Conservation (phyloP, 1,284 basidiomycete genomes). For the Moniliophthora roreri region DNA sequence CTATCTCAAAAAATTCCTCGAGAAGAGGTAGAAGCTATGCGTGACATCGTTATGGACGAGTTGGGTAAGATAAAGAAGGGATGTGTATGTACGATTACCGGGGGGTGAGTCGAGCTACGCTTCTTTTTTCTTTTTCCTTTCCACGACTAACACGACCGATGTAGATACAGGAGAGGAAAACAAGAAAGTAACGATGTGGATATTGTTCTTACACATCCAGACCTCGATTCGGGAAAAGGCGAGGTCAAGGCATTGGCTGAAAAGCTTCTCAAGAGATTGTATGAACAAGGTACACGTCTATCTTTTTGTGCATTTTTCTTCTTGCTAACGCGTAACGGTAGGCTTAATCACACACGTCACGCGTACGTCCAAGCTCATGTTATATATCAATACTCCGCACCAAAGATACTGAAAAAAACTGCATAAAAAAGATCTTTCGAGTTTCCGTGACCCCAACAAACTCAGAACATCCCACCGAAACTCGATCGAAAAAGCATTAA, state of each 20-base stretch:
- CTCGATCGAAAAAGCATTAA: constrained; percentile 69
- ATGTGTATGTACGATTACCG: constrained; percentile 65
- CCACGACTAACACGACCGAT: not conserved
- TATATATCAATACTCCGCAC: too few relatives aligned
- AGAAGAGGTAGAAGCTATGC: constrained; percentile 68
- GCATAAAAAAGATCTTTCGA: constrained; percentile 47
- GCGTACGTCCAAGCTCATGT: too few relatives aligned
- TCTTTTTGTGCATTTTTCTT: not conserved
- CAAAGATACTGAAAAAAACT: constrained; percentile 2
- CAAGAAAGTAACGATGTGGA: constrained; percentile 73
- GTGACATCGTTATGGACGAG: constrained; percentile 53
- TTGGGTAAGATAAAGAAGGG: constrained; percentile 56
- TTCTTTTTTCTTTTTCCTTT: not conserved
- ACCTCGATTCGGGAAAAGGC: constrained; percentile 37
- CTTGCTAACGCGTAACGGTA: constrained; percentile 20
- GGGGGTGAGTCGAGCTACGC: constrained; percentile 59
- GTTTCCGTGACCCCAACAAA: constrained; percentile 53
- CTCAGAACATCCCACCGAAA: constrained; percentile 61
- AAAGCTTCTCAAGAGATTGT: constrained; percentile 50
- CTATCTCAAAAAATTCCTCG: constrained; percentile 57
- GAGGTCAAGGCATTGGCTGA: constrained; percentile 51
- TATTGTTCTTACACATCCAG: constrained; percentile 72
- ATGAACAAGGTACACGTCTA: constrained; percentile 44
- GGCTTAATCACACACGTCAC: constrained; percentile 68
- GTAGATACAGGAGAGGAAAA: constrained; percentile 78